Base-by-base conservation (phyloP, 2,329 filamentous ascomycete species). In the Paracorniculantispora psalliotae region DNA sequence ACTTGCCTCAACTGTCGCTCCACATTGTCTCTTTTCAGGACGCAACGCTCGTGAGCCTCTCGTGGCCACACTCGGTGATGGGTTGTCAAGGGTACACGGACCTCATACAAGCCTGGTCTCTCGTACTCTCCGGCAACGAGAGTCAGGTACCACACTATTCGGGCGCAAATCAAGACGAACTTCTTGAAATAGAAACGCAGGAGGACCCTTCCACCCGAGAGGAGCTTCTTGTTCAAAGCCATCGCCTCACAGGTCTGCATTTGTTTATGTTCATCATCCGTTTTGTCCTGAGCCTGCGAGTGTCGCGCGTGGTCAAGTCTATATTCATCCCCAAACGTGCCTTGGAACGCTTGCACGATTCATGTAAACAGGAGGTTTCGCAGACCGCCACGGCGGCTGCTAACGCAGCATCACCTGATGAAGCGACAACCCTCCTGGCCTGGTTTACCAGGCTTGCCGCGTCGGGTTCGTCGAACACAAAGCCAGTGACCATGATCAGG, bases 41-140 rank as follows among this genome's bases (percentile, higher is more conserved):
- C 30, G 53, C 53, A n/a, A 56, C 53, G 8, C 26, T 56, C 17
- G 53, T 56, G n/a, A 35, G 39, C n/a, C 28, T 56, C 10, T 19
- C 41, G 13, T 56, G 53, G 53, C 53, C 53, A 33, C 53, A 56
- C 17, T 47, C 53, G 8, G 25, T 46, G 26, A 56, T 56, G 53
- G 53, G 43, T 12, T 19, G 25, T 15, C 28, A 25, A 26, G 41
- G 53, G n/a, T 56, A 47, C 19, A 10, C 4, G 6, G 23, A 28
- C 33, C 26, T 56, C 8, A 15, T 56, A 6, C 53, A 33, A 19
- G 28, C 41, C 2, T 56, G 53, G 53, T 56, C 53, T 4, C 41
- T 56, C 26, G 41, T 56, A 3, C 5, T 56, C 21, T n/a, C n/a
- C 25, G 26, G 53, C 28, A 30, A 28, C 12, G 53, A 56, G n/a